These are phyloP conservation scores for Trichoderma asperelloides DNA, from an alignment of 495 filamentous ascomycete genomes.

Conservation along the genomic window DNA sequence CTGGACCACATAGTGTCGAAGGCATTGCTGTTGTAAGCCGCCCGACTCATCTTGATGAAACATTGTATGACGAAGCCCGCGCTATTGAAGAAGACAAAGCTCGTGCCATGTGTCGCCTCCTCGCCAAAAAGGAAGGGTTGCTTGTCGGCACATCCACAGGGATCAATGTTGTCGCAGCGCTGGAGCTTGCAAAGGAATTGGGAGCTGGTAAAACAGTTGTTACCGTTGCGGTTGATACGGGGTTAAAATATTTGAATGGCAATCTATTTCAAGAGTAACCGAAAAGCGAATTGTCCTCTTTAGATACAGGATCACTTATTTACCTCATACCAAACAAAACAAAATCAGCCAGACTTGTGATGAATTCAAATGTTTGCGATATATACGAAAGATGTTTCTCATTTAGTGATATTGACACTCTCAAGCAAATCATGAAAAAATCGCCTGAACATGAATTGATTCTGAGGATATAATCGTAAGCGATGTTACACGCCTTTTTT, in stretches of 20 bases:
- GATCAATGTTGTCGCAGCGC: slow-evolving; percentile 8
- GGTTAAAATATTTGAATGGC: background rate
- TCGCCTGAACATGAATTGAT: no score
- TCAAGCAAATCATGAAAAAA: no score
- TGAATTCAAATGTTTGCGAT: no score
- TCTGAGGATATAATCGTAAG: no score
- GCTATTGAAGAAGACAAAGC: slow-evolving; percentile 8
- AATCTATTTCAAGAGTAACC: background rate
- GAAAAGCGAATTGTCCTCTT: no score
- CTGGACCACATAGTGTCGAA: slow-evolving; percentile 5
- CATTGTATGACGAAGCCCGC: slow-evolving; percentile 6
- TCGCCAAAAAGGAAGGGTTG: slow-evolving; percentile 8
- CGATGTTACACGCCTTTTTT: no score
- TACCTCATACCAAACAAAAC: no score
- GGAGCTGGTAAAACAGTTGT: slow-evolving; percentile 10
- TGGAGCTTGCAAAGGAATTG: slow-evolving; percentile 11
- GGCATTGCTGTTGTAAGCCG: background rate
- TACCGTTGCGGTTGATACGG: slow-evolving; percentile 2
- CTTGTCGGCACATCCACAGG: slow-evolving; percentile 12
- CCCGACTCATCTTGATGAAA: background rate
- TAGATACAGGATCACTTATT: no score
- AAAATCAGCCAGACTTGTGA: no score
- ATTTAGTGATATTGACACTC: no score
- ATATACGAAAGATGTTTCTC: no score
- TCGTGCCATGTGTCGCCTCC: background rate